phyloP scores from a whole-genome alignment of 805 yeast genomes.

The Kockiozyma suomiensis region DNA sequence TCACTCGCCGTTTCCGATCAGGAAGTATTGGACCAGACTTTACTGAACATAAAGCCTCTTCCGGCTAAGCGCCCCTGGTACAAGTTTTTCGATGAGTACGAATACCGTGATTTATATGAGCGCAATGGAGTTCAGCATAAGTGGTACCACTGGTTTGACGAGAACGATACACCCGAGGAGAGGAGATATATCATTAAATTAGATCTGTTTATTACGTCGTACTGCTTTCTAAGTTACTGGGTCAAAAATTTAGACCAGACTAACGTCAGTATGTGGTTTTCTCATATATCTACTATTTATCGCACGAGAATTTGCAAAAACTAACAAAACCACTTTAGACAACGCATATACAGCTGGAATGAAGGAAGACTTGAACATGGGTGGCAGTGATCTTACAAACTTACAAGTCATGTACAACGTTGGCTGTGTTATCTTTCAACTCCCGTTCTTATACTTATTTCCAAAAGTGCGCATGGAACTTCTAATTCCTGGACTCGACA shows the following conservation, averaged over 20 bases:
- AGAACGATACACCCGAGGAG: constrained; percentile 53
- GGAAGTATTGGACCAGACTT: background rate
- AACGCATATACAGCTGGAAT: constrained; percentile 71
- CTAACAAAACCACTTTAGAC: background rate
- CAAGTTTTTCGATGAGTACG: constrained; percentile 32
- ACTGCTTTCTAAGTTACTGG: constrained; percentile 66
- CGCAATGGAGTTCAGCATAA: constrained; percentile 22
- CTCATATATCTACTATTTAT: background rate
- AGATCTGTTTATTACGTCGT: constrained; percentile 58
- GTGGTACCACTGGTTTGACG: constrained; percentile 52
- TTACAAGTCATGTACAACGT: constrained; percentile 61
- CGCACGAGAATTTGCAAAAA: background rate
- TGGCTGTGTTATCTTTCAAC: constrained; percentile 62
- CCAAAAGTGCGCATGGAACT: constrained; percentile 59
- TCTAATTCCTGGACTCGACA: constrained; percentile 57
- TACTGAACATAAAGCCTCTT: constrained; percentile 10
- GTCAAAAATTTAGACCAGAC: constrained; percentile 65
- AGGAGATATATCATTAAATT: constrained; percentile 54
- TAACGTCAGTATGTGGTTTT: constrained; percentile 48
- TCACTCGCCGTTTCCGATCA: background rate
- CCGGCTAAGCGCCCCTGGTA: constrained; percentile 27
- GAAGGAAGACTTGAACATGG: constrained; percentile 56
- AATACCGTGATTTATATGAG: constrained; percentile 26
- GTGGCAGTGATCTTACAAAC: constrained; percentile 63
- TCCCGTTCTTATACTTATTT: constrained; percentile 62